These are phyloP conservation scores for Cotoneaster glaucophyllus DNA, from an alignment of 306 rosid species.

Conservation along the genomic window DNA sequence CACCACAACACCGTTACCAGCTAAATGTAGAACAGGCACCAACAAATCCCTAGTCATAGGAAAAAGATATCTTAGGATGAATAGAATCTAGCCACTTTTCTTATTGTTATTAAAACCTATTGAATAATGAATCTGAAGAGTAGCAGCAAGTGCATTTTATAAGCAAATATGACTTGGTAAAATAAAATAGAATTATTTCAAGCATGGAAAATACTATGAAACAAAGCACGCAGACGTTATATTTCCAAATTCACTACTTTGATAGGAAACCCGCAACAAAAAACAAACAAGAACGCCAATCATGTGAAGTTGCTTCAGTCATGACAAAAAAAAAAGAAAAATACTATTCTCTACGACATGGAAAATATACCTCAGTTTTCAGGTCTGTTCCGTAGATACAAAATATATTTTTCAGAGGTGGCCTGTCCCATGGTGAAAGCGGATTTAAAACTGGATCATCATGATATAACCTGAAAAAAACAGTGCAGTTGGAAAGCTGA, in stretches of 20 bases:
- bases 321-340: slow-evolving; percentile 11
- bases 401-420: slow-evolving; percentile 83
- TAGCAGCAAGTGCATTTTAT: not conserved
- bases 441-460: slow-evolving; percentile 87
- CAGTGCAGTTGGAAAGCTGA: slow-evolving; percentile 17
- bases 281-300: not conserved
- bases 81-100: slow-evolving; percentile 11
- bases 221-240: slow-evolving; percentile 1
- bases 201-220: not conserved
- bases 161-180: not conserved
- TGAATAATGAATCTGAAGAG: not conserved
- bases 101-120: slow-evolving; percentile 10
- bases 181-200: not conserved
- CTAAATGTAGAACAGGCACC: slow-evolving; percentile 24
- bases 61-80: slow-evolving; percentile 26
- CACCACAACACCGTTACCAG: slow-evolving; percentile 23
- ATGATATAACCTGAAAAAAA: slow-evolving; percentile 73
- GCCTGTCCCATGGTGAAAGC: slow-evolving; percentile 96
- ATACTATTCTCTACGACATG: not conserved
- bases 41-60: slow-evolving; percentile 20
- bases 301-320: slow-evolving; percentile 4
- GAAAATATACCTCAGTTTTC: slow-evolving; percentile 75
- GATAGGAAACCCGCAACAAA: not conserved
- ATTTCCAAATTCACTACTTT: slow-evolving; percentile 12
- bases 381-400: slow-evolving; percentile 80